Base-by-base conservation (phyloP, 2,329 filamentous ascomycete species). In the Apiospora koreana region DNA sequence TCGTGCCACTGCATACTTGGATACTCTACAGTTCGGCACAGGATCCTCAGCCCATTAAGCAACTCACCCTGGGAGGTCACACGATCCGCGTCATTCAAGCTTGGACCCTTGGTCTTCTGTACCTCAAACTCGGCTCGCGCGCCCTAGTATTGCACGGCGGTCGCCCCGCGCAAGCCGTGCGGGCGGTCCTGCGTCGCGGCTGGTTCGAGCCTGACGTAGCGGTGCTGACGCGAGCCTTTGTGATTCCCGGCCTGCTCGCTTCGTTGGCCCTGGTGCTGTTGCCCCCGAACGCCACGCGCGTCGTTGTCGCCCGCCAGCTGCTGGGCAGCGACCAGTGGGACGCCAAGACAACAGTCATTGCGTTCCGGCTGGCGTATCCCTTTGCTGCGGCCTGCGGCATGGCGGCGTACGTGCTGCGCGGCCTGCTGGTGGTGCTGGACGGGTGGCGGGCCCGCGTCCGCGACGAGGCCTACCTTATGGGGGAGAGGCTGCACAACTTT, bases 391-490 rank as follows among this genome's bases (percentile, higher is more conserved):
- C 89, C 2, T 80, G 88, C 28, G 83, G 86, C 2, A 75, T 88
- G 6, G 76, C 81, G 3, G 76, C 84, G 3, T 80, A 86, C 41
- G 78, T 82, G 1, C 77, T 87, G 10, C 87, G 84, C 77, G 86
- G 87, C 14, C 78, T 91, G n/a, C 77, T 87, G 10, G 82, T 87
- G 64, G 87, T 94, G 68, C 87, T 96, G 68, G 87, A 88, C 65
- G 84, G 89, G 25, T 98, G 95, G 95, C 90, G 93, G 76, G 86
- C 91, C 70, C 89, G 92, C 70, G 94, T 99, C 65, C 87, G 94
- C 48, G 97, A 99, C 80, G 97, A 99, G 81, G 95, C 97, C 0
- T 99, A 99, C 80, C 84, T 99, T 62, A 96, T 98, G 77, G 96
- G 96, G 2, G 95, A 99, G 83, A 85, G 95, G 71, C 82, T 99